Evolutionary conservation across 169 alveolate species (phyloP).

Genomic region (Cryptosporidium andersoni): DNA sequence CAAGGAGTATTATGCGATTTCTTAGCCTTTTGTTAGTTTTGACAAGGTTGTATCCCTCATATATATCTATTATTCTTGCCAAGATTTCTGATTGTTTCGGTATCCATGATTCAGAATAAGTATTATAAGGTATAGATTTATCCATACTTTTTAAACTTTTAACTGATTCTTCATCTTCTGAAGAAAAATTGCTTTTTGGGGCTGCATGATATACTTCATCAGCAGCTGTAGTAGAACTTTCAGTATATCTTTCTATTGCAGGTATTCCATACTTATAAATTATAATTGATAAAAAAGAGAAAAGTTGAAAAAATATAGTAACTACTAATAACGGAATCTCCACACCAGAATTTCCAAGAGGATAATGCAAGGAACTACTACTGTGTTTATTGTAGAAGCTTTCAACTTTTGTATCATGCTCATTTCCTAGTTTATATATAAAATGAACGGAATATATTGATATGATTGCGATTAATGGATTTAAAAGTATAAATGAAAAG

Average conservation of each 20-base stretch:
- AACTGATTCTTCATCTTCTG: background rate
- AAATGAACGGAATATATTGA: background rate
- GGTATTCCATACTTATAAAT: slow-evolving; percentile 44
- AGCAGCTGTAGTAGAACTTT: background rate
- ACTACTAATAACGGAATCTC: slow-evolving; percentile 14
- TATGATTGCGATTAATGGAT: slow-evolving; percentile 9
- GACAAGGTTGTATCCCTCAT: background rate
- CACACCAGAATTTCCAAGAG: slow-evolving; percentile 2
- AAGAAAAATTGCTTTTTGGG: background rate
- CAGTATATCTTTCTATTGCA: background rate
- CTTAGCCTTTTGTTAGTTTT: background rate
- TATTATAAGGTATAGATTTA: too few species aligned
- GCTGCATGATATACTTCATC: background rate
- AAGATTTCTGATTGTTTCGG: background rate
- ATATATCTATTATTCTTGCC: background rate
- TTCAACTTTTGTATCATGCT: background rate
- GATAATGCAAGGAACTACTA: background rate
- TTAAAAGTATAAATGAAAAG: slow-evolving; percentile 18
- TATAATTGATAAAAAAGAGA: slow-evolving; percentile 11
- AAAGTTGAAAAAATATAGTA: slow-evolving; percentile 11
- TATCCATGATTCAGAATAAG: background rate
- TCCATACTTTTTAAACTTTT: background rate
- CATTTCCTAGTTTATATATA: background rate
- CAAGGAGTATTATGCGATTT: slow-evolving; percentile 69
- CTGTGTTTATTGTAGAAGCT: background rate